These are phyloP conservation scores for Emmonsia crescens DNA, from an alignment of 2,329 filamentous ascomycete genomes.

Conservation along the genomic window DNA sequence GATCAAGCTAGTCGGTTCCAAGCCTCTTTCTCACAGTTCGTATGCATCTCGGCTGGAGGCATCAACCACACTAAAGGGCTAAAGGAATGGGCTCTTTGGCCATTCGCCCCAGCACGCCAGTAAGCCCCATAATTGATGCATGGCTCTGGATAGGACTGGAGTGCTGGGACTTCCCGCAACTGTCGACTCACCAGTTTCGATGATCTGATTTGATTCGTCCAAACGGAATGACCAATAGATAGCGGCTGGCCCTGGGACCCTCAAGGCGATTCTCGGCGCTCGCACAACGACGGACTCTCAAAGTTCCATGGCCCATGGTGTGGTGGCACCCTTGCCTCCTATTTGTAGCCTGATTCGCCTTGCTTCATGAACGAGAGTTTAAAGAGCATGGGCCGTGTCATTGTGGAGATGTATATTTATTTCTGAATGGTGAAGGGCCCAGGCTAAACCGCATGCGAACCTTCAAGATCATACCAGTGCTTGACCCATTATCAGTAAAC, in stretches of 20 bases:
- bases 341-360: conserved; percentile 15
- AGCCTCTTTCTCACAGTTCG: conserved; percentile 1
- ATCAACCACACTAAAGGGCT: background rate
- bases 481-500: background rate
- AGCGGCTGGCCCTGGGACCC: background rate
- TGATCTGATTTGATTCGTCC: background rate
- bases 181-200: background rate
- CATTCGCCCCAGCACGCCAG: conserved; percentile 1
- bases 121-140: background rate
- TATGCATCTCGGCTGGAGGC: conserved; percentile 1
- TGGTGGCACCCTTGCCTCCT: conserved; percentile 12
- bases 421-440: conserved; percentile 2
- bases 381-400: conserved; percentile 8
- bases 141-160: background rate
- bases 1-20: background rate
- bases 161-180: conserved; percentile 2
- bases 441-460: conserved; percentile 1
- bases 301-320: conserved; percentile 2
- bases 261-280: conserved; percentile 3
- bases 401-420: conserved; percentile 5
- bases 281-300: background rate
- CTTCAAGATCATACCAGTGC: conserved; percentile 1
- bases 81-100: background rate
- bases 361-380: conserved; percentile 5
- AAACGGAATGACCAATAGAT: background rate